A percentile compares a stretch with the other conserved stretches of the same genome.
These are phyloP conservation scores for Paramecium pentaurelia DNA, from an alignment of 73 alveolate species.

Conservation along the genomic window DNA sequence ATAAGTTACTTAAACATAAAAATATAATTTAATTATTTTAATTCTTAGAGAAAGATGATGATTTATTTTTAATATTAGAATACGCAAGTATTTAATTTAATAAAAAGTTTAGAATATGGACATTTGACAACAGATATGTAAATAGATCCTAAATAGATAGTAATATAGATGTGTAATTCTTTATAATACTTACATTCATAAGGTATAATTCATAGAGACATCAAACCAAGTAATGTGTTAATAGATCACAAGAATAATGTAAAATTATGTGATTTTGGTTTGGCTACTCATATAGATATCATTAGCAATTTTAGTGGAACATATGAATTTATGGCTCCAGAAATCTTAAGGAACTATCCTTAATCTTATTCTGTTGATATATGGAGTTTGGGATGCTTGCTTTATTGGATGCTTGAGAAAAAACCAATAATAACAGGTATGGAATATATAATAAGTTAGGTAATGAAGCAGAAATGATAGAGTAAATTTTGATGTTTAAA, in stretches of 20 bases:
- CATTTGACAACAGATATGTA: neutral
- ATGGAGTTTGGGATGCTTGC: slow-evolving; percentile 61
- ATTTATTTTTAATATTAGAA: neutral
- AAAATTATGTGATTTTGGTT: slow-evolving; percentile 66
- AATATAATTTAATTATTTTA: neutral
- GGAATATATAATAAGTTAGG: neutral
- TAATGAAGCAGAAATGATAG: neutral
- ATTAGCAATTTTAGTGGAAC: slow-evolving; percentile 60
- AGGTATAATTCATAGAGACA: slow-evolving; percentile 61
- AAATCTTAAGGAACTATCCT: slow-evolving; percentile 38
- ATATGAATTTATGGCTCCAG: slow-evolving; percentile 66
- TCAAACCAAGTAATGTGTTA: slow-evolving; percentile 71
- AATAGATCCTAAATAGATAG: neutral
- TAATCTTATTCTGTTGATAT: slow-evolving; percentile 58
- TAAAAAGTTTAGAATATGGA: neutral
- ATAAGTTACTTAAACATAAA: neutral
- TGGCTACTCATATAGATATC: slow-evolving; percentile 13
- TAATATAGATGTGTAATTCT: slow-evolving; percentile 8
- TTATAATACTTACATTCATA: slow-evolving; percentile 42
- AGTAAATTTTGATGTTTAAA: neutral
- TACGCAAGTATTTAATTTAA: neutral
- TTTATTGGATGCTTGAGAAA: slow-evolving; percentile 54
- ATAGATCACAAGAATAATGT: slow-evolving; percentile 31
- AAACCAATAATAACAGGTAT: neutral
- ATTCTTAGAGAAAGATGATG: neutral